A percentile compares a stretch with the other conserved stretches of the same genome.
Conservation (phyloP, 2,329 filamentous ascomycete genomes). For the Scytalidium lignicola region DNA sequence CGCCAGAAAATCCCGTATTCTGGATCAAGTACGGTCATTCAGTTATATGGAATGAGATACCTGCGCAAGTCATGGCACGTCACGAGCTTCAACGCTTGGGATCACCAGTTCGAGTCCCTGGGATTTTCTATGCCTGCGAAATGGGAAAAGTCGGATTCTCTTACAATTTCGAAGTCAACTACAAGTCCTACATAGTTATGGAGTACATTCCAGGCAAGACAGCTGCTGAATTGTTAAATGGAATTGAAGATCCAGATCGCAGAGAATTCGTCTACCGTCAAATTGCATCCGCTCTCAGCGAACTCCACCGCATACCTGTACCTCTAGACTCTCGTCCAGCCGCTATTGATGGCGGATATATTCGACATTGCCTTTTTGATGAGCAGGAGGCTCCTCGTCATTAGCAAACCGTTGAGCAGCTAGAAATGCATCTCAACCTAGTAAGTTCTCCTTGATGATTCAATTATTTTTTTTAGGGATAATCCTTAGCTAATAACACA, state of each 20-base stretch:
- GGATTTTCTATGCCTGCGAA: no score
- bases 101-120: no score
- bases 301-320: constrained; percentile 17
- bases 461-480: not conserved
- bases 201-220: not conserved
- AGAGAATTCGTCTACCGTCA: constrained; percentile 8
- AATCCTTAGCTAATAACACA: not conserved
- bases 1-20: no score
- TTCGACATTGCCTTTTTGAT: constrained; percentile 10
- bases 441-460: constrained; percentile 6
- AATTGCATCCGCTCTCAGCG: constrained; percentile 11
- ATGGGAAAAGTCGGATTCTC: no score
- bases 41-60: no score
- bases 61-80: no score
- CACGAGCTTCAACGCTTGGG: no score
- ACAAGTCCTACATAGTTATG: not conserved
- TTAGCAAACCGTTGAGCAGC: constrained; percentile 12
- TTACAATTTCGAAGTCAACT: no score
- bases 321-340: constrained; percentile 4
- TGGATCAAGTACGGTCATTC: no score
- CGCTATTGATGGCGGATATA: not conserved
- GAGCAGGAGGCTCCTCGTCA: constrained; percentile 6
- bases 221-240: no score
- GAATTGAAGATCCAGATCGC: constrained; percentile 2
- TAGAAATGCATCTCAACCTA: constrained; percentile 14